phyloP scores from a whole-genome alignment of 1,284 basidiomycete genomes.

The Microbotryum silenes-acaulis region DNA sequence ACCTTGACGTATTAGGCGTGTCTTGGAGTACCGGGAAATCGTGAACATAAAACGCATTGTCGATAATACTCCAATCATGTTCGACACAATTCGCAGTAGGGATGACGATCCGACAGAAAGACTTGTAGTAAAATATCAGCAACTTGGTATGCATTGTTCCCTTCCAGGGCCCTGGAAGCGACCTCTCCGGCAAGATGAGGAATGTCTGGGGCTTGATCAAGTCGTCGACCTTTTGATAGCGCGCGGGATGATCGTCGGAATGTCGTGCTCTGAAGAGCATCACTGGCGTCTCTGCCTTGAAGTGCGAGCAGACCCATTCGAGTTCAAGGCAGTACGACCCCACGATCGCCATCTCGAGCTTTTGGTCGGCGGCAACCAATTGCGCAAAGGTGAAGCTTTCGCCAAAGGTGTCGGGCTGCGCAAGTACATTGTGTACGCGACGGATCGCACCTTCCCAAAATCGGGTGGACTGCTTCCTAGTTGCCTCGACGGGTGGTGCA shows the following conservation, averaged over 20 bases:
- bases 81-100: conserved; percentile 25
- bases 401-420: conserved; percentile 2
- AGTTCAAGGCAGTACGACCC: conserved; percentile 11
- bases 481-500: not conserved
- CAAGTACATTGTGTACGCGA: conserved; percentile 11
- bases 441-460: conserved; percentile 21
- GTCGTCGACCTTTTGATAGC: not conserved
- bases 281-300: conserved; percentile 6
- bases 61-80: conserved; percentile 24
- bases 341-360: conserved; percentile 17
- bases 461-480: not conserved
- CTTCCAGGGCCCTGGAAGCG: not conserved
- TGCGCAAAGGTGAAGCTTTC: conserved; percentile 16
- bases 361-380: conserved; percentile 8
- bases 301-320: conserved; percentile 19
- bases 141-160: conserved; percentile 24
- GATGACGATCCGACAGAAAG: conserved; percentile 24
- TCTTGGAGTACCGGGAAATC: conserved; percentile 21
- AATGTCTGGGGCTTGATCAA: conserved; percentile 6
- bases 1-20: not conserved
- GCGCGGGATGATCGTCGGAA: too few species aligned
- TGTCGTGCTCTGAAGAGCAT: conserved; percentile 9
- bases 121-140: conserved; percentile 18
- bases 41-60: conserved; percentile 30
- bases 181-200: conserved; percentile 3